Evolutionary conservation across 176 grass and related monocot species (phyloP), one percentile per base, ranked within the genome.

Genomic region (Carex myosuroides): DNA sequence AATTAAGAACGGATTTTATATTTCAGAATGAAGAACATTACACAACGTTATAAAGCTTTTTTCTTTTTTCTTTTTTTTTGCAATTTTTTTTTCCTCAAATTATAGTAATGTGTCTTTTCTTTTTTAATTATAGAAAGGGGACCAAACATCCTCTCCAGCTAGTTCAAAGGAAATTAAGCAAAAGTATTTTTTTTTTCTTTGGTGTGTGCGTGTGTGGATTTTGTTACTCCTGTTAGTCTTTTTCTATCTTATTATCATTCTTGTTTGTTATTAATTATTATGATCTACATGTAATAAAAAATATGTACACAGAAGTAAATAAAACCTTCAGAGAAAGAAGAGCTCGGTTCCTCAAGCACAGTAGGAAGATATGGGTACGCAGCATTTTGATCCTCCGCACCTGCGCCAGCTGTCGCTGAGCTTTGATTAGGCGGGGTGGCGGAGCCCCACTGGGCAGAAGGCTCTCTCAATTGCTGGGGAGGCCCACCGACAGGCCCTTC

Each of bases 311-410:
- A 81, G 18, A 52, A 81, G 84, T 21, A 85, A 67, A 73, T 87
- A 85, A 21, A 79, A 94, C 92, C 95, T 89, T 98, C 95, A 65
- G 95, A 98, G 85, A 98, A 90, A 83, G 95, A 94, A 84, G 95
- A 98, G 75, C 86, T 82, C 77, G 90, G 92, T 48, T 98, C 95
- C 88, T 98, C 95, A 9, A 83, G 82, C 46, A 98, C 92, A 37
- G 95, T 92, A 57, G 95, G 95, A 89, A 98, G 92, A 88, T 94
- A 90, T 18, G 95, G 82, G 72, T 87, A 93, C 72, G 83, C 76
- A 37, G 90, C 69, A 60, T 91, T 93, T 79, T 84, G 35, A 33
- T 94, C 92, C 69, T 93, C 91, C 12, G 85, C 53, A 26, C 85
- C 92, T 74, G 90, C 84, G 88, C 13, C 73, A 57, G 73, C 52